These are phyloP conservation scores for Penicillium crystallinum DNA, from an alignment of 495 filamentous ascomycete genomes.

Conservation along the genomic window DNA sequence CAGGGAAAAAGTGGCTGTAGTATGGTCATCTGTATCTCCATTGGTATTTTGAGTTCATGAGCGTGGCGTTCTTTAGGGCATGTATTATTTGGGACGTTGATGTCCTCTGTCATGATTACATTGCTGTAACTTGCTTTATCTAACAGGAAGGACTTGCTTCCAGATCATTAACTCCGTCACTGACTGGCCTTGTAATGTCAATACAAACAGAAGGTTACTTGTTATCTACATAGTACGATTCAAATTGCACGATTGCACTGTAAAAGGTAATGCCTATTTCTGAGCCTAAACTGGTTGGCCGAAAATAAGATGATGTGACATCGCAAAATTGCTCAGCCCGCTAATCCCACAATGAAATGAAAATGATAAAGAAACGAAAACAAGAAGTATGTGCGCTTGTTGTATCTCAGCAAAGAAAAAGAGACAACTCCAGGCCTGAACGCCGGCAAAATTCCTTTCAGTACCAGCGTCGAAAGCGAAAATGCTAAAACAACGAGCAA, in stretches of 20 bases:
- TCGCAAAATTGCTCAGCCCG: background rate
- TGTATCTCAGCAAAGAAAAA: constrained; percentile 1
- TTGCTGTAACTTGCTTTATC: background rate
- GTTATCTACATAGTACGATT: background rate
- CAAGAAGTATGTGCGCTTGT: constrained; percentile 1
- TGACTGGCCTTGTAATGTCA: background rate
- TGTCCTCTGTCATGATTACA: background rate
- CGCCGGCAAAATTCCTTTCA: constrained; percentile 6
- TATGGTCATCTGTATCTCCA: background rate
- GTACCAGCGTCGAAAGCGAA: constrained; percentile 5
- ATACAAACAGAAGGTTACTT: background rate
- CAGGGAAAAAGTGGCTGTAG: constrained; percentile 88
- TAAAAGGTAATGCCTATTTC: background rate
- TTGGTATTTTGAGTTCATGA: constrained; percentile 5
- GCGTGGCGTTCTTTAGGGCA: constrained; percentile 21
- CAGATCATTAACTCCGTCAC: background rate
- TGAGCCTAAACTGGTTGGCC: background rate
- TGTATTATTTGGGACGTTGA: constrained; percentile 1
- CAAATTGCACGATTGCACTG: background rate
- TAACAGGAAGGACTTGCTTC: background rate
- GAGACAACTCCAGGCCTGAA: constrained; percentile 13
- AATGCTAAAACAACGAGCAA: constrained; percentile 13
- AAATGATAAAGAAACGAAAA: background rate
- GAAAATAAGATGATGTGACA: background rate
- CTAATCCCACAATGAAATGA: background rate